A percentile compares a stretch with the other conserved stretches of the same genome.
phyloP scores from a whole-genome alignment of 768 basidiomycete species.

The Termitomyces bulborhizus region DNA sequence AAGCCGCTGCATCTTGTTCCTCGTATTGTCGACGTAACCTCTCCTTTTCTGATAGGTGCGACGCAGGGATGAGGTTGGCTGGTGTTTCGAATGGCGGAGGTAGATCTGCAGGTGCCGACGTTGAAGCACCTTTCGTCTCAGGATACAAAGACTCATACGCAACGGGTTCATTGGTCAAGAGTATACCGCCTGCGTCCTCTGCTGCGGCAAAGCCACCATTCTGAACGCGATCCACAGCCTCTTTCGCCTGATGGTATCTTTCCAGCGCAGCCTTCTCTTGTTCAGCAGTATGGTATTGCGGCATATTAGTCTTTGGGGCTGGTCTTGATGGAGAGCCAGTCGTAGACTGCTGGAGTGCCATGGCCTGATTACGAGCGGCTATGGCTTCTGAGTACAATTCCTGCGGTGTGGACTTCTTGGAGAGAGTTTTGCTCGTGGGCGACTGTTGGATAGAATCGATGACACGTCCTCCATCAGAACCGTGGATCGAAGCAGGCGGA shows the following conservation, averaged over 20 bases:
- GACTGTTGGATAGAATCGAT: slow-evolving; percentile 7
- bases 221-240: slow-evolving; percentile 62
- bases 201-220: slow-evolving; percentile 18
- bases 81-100: slow-evolving; percentile 52
- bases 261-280: slow-evolving; percentile 69
- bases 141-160: slow-evolving; percentile 62
- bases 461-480: slow-evolving; percentile 13
- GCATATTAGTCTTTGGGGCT: slow-evolving; percentile 20
- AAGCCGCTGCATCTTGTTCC: slow-evolving; percentile 54
- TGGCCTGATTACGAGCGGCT: slow-evolving; percentile 20
- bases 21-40: slow-evolving; percentile 57
- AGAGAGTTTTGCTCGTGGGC: slow-evolving; percentile 11
- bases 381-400: slow-evolving; percentile 24
- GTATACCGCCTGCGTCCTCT: slow-evolving; percentile 10
- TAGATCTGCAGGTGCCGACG: slow-evolving; percentile 25
- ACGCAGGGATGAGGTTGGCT: slow-evolving; percentile 28
- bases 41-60: slow-evolving; percentile 62
- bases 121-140: slow-evolving; percentile 21
- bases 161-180: slow-evolving; percentile 34
- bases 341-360: slow-evolving; percentile 10
- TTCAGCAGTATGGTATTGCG: slow-evolving; percentile 57
- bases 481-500: slow-evolving; percentile 19
- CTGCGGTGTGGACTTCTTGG: slow-evolving; percentile 6
- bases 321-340: slow-evolving; percentile 3
- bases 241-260: slow-evolving; percentile 66